These are phyloP conservation scores for Zoysia matrella DNA, from an alignment of 202 grass and related monocot species.

Conservation along the genomic window DNA sequence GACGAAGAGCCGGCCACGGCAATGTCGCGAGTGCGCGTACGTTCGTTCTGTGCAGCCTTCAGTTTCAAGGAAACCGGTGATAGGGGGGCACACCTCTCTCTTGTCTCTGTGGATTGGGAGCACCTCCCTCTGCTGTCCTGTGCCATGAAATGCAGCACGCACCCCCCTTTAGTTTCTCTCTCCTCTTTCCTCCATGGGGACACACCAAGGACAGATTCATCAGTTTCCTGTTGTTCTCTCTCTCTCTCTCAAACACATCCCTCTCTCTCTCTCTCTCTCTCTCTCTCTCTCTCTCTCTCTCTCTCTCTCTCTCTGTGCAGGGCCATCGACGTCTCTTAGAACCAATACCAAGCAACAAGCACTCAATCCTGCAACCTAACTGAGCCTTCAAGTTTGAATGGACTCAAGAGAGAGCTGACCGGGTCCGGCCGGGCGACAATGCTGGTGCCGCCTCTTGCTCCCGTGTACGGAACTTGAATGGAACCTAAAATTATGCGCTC, in stretches of 20 bases:
- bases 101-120: not conserved
- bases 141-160: too few relatives aligned
- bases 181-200: slow-evolving; percentile 8
- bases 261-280: too few relatives aligned
- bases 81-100: not conserved
- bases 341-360: slow-evolving; percentile 21
- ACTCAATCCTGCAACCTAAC: slow-evolving; percentile 32
- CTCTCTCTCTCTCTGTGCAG: too few relatives aligned
- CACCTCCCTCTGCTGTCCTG: not conserved
- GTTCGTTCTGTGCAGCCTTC: not conserved
- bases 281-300: too few relatives aligned
- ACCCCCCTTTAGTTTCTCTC: not conserved
- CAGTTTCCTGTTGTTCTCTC: not conserved
- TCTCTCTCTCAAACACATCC: not conserved
- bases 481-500: slow-evolving; percentile 21
- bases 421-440: slow-evolving; percentile 33
- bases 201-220: slow-evolving; percentile 28
- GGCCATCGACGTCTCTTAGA: too few relatives aligned
- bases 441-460: not conserved
- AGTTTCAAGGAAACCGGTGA: slow-evolving; percentile 22
- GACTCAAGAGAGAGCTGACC: slow-evolving; percentile 19
- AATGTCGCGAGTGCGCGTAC: slow-evolving; percentile 17
- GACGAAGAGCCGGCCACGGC: not conserved
- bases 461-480: not conserved
- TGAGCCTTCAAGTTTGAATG: slow-evolving; percentile 16